Percentiles rank a stretch among this genome's conserved stretches.
phyloP scores from a whole-genome alignment of 805 yeast genomes.

The Hanseniaspora mollemarum region DNA sequence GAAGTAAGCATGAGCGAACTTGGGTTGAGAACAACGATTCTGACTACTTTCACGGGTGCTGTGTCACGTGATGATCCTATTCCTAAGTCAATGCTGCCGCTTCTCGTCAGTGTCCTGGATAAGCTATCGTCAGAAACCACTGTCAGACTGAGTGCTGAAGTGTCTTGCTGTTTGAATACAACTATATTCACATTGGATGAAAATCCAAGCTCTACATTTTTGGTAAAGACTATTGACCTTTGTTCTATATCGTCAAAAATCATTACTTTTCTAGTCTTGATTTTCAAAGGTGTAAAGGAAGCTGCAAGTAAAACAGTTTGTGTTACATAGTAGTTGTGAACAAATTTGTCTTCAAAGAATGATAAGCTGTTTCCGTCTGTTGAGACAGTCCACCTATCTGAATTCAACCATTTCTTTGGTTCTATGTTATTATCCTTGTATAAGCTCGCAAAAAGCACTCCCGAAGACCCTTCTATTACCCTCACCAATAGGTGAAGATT shows the following conservation, averaged over 20 bases:
- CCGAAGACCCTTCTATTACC: not conserved
- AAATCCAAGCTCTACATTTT: no score
- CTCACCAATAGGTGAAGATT: not conserved
- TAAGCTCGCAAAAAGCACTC: not conserved
- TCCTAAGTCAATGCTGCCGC: no score
- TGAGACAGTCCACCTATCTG: not conserved
- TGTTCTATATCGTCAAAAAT: not conserved
- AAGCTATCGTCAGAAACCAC: no score
- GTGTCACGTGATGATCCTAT: no score
- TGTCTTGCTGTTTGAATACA: no score
- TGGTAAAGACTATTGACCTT: not conserved
- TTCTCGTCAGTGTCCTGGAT: no score
- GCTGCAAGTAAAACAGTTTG: not conserved
- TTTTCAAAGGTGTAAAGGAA: not conserved
- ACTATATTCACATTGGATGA: no score
- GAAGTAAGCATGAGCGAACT: no score
- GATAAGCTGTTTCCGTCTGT: not conserved
- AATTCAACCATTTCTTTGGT: not conserved
- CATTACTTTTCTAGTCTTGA: not conserved
- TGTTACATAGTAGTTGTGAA: not conserved
- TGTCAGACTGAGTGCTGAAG: no score
- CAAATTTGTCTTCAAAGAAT: not conserved
- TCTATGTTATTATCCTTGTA: not conserved
- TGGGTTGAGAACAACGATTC: no score
- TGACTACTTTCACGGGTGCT: no score